Percentiles rank a stretch among this genome's conserved stretches.
Evolutionary conservation across 305 asterid species (phyloP).

Genomic region (Solanum hybrid): DNA sequence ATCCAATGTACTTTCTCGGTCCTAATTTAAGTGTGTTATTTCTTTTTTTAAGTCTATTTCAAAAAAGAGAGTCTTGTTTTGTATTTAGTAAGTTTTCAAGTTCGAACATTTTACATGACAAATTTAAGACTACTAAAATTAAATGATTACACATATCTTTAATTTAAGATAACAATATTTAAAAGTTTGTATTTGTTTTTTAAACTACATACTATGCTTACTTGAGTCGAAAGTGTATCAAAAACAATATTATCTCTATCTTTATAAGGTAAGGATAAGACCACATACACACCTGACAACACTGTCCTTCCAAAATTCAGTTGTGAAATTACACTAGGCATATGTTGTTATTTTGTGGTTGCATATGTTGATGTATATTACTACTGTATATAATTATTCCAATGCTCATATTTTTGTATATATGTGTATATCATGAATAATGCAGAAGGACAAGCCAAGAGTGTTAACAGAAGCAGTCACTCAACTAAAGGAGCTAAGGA

Average conservation of each 20-base stretch:
- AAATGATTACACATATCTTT: not conserved
- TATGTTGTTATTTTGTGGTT: not conserved
- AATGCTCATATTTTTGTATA: not conserved
- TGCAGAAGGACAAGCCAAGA: conserved; percentile 28
- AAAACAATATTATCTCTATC: not conserved
- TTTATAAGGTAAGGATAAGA: not conserved
- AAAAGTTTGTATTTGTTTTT: no score
- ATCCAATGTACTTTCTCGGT: not conserved
- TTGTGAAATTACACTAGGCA: not conserved
- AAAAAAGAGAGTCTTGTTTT: not conserved
- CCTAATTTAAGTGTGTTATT: not conserved
- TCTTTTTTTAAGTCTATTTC: not conserved
- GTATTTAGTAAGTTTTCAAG: not conserved
- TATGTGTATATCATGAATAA: not conserved
- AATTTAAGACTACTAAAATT: not conserved
- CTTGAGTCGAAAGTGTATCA: not conserved
- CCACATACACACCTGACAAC: no score
- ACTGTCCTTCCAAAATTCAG: no score
- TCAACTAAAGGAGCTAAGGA: conserved; percentile 18
- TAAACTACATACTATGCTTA: not conserved
- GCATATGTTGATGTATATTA: not conserved
- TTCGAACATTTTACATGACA: not conserved
- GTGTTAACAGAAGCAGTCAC: conserved; percentile 27
- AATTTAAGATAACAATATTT: not conserved
- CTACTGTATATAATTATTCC: not conserved